Evolutionary conservation across 495 filamentous ascomycete genomes (phyloP).

Genomic region (Aspergillus wentii): DNA sequence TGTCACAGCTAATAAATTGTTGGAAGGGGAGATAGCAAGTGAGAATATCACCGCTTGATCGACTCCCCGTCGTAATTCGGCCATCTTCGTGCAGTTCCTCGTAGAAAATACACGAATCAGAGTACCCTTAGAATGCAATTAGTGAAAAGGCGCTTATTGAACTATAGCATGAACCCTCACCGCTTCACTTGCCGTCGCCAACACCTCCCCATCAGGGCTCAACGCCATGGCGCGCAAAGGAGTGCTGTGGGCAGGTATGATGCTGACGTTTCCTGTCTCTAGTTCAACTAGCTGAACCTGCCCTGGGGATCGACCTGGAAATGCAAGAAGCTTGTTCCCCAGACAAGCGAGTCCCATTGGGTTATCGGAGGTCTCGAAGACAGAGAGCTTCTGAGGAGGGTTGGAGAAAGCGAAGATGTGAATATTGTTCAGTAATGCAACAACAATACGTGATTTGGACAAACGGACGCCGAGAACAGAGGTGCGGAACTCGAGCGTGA

Average conservation of each 20-base stretch:
- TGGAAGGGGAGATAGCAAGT: constrained; percentile 77
- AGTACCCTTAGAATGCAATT: constrained; percentile 57
- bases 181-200: constrained; percentile 89
- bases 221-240: constrained; percentile 74
- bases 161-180: constrained; percentile 35
- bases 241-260: constrained; percentile 86
- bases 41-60: constrained; percentile 86
- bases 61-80: constrained; percentile 80
- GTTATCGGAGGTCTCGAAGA: constrained; percentile 87
- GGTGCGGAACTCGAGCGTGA: constrained; percentile 70
- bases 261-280: constrained; percentile 77
- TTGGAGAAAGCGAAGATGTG: constrained; percentile 81
- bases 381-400: constrained; percentile 64
- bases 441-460: constrained; percentile 71
- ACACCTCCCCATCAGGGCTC: constrained; percentile 71
- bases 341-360: constrained; percentile 75
- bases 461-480: constrained; percentile 73
- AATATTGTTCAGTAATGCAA: constrained; percentile 76
- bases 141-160: constrained; percentile 3
- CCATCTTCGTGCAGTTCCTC: constrained; percentile 68
- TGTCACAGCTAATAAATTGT: constrained; percentile 79
- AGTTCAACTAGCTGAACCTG: constrained; percentile 92
- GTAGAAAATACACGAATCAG: constrained; percentile 81
- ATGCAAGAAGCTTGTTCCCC: constrained; percentile 64
- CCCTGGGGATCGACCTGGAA: constrained; percentile 78